Conservation (phyloP, 352 stramenopile genomes). For the Globisporangium irregulare region DNA sequence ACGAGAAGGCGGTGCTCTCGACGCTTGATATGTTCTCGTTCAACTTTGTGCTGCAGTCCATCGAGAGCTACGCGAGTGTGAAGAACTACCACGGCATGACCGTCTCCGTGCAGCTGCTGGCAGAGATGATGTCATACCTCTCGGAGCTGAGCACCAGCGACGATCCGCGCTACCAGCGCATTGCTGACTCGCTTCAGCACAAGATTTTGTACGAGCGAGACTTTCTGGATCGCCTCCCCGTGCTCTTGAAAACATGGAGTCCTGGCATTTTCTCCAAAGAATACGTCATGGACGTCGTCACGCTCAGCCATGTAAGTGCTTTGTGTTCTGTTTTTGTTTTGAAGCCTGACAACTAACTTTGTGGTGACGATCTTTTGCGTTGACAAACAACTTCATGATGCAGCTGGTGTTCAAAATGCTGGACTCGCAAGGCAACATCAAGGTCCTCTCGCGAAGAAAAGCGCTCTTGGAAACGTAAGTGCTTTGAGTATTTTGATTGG, state of each 20-base stretch:
- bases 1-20: slow-evolving; percentile 80
- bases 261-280: slow-evolving; percentile 57
- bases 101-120: slow-evolving; percentile 68
- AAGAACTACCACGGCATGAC: slow-evolving; percentile 87
- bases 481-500: neutral
- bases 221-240: slow-evolving; percentile 78
- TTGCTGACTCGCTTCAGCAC: slow-evolving; percentile 83
- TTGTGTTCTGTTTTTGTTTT: neutral
- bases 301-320: slow-evolving; percentile 75
- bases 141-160: slow-evolving; percentile 66
- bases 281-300: slow-evolving; percentile 81
- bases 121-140: slow-evolving; percentile 87
- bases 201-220: slow-evolving; percentile 89
- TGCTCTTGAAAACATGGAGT: slow-evolving; percentile 79
- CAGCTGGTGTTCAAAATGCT: slow-evolving; percentile 87
- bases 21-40: slow-evolving; percentile 91
- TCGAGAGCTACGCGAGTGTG: slow-evolving; percentile 76
- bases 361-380: neutral
- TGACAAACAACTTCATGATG: slow-evolving; percentile 1
- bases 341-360: slow-evolving; percentile 9
- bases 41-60: slow-evolving; percentile 88
- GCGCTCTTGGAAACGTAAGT: slow-evolving; percentile 50
- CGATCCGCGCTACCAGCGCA: slow-evolving; percentile 74
- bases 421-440: slow-evolving; percentile 80
- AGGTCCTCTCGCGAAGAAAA: slow-evolving; percentile 78